Percentiles rank a stretch among this genome's conserved stretches.
phyloP scores from a whole-genome alignment of 495 filamentous ascomycete genomes.

The Trichoderma reesei region DNA sequence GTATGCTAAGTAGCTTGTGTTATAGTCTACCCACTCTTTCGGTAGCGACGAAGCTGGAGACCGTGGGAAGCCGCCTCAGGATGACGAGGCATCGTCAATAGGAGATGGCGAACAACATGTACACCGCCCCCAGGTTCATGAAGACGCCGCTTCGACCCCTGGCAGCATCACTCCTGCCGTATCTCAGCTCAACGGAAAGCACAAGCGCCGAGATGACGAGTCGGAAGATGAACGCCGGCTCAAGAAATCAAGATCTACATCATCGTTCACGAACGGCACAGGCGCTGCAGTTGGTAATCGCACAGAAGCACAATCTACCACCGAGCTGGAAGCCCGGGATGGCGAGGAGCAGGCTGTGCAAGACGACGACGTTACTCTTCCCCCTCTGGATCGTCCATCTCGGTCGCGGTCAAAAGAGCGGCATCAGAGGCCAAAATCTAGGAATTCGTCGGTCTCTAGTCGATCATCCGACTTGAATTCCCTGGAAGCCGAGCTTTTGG shows the following conservation, averaged over 20 bases:
- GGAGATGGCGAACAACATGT: not conserved
- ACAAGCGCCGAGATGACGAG: not conserved
- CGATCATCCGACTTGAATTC: slow-evolving; percentile 7
- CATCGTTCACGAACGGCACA: not conserved
- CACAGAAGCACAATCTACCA: not conserved
- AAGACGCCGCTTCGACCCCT: not conserved
- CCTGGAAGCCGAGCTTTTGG: not conserved
- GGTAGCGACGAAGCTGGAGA: not conserved
- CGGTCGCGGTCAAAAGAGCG: not conserved
- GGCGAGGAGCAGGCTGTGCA: not conserved
- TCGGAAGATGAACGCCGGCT: not conserved
- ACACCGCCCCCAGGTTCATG: not conserved
- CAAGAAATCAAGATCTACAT: not conserved
- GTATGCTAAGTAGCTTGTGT: not conserved
- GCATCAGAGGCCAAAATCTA: not conserved
- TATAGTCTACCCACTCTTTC: not conserved
- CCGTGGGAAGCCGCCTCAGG: not conserved
- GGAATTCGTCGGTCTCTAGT: slow-evolving; percentile 7
- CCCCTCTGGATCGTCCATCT: not conserved
- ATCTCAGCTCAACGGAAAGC: not conserved
- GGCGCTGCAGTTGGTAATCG: not conserved
- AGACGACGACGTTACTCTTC: not conserved
- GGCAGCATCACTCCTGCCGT: not conserved
- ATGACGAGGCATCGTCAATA: not conserved
- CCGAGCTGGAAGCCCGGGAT: not conserved